Base-by-base conservation (phyloP, 164 flowering plant genomes). In the Magnolia sinica region DNA sequence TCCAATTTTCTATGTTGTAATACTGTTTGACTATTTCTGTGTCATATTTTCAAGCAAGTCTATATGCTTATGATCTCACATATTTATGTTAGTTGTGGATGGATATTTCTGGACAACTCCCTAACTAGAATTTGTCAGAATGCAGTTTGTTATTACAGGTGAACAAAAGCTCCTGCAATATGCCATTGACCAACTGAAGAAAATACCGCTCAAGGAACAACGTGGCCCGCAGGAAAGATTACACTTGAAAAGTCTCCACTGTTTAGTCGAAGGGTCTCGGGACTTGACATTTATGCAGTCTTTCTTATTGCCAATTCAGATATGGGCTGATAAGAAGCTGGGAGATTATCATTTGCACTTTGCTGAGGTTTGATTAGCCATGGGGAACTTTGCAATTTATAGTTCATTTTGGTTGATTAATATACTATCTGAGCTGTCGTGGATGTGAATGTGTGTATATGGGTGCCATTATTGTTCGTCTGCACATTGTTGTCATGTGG, bases 221-320 rank as follows among this genome's bases (percentile, higher is more conserved):
- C 90, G 97, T 65, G 98, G 98, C 13, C 91, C 92, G 63, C 93
- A 91, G 79, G 99, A 96, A 86, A 89, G 96, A 81, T 77, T 87
- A 76, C 94, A 92, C 82, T 80, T 94, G 83, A 92, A 91, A 81
- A 89, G 88, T 81, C 86, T 96, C 85, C 83, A 73, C 68, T 87
- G 89, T 45, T 88, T 86, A 76, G 82, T 88, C 83, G 90, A 82
- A 29, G 89, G 90, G 22, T 75, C 82, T 71, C 86, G 66, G 83
- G 91, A 86, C 63, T 64, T 89, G 67, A 87, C 93, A 73, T 94
- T 96, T 84, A 83, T 94, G 79, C 90, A 89, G 76, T 91, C 99
- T 37, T 91, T 92, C 83, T 80, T 96, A 64, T 79, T 78, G 71
- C 99, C 99, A 16, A 92, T 96, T 76, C 87, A 88, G 82, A 90